Evolutionary conservation across 805 yeast genomes (phyloP).

Genomic region (Candida koratica): DNA sequence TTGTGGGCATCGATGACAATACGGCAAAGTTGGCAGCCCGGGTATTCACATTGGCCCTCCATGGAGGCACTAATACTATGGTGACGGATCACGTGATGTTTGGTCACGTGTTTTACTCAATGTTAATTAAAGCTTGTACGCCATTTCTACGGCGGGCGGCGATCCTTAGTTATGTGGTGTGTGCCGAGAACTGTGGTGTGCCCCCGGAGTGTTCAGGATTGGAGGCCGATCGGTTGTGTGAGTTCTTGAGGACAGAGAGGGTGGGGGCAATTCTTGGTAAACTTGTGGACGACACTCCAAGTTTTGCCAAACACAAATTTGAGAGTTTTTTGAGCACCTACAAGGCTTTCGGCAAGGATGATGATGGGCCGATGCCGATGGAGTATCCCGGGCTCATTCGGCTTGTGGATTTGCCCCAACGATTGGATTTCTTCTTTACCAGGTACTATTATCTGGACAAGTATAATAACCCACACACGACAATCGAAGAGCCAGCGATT

Average conservation of each 20-base stretch:
- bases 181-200: constrained; percentile 37
- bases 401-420: constrained; percentile 59
- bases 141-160: constrained; percentile 65
- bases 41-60: constrained; percentile 22
- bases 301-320: constrained; percentile 27
- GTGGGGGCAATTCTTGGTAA: constrained; percentile 22
- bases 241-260: constrained; percentile 45
- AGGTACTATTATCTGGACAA: constrained; percentile 46
- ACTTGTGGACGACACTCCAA: constrained; percentile 14
- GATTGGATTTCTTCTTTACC: constrained; percentile 68
- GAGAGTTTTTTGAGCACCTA: constrained; percentile 17
- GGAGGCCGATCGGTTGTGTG: constrained; percentile 56
- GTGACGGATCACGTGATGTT: constrained; percentile 21
- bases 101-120: constrained; percentile 44
- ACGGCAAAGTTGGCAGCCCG: constrained; percentile 19
- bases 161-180: constrained; percentile 50
- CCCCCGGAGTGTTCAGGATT: constrained; percentile 17
- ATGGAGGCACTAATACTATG: constrained; percentile 2
- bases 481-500: constrained; percentile 70
- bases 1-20: constrained; percentile 21
- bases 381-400: constrained; percentile 66
- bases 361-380: constrained; percentile 19
- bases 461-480: constrained; percentile 34
- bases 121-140: constrained; percentile 53
- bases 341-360: constrained; percentile 2